Evolutionary conservation across 23 red algal species (phyloP), one percentile per base, ranked within the genome.

Genomic region (Gracilaria domingensis): DNA sequence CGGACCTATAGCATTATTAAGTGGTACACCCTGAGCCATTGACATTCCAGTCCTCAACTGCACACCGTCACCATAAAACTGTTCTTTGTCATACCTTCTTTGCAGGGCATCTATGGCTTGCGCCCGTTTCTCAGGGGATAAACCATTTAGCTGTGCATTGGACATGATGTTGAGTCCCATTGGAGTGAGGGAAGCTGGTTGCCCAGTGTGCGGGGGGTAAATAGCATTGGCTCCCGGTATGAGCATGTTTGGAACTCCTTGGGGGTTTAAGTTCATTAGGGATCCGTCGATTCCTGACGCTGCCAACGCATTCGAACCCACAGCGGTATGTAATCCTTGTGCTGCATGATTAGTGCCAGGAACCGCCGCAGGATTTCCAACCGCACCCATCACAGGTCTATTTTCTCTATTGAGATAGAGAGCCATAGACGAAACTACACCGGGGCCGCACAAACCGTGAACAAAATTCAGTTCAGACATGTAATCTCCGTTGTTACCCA

Each of bases 381-480:
- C 85, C 13, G 67, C 39, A 21, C 37, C n/a, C 37, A 58, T 59
- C 55, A 55, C 39, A 12, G 71, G 28, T 69, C 37, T 67, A 49
- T 61, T 59, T 2, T 74, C 51, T 23, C 67, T 55, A 21, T 59
- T 47, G 16, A 81, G 20, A 81, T 25, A 58, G 4, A 45, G 20
- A 53, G 29, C 47, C 54, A 54, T 59, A 14, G 49, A 54, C 8
- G 47, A 45, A 30, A 36, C 71, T 33, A 40, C 39, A 42, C 36
- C 34, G 25, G 61, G 48, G 35, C 71, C 53, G n/a, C 50, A 17
- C 49, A 66, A 29, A 23, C 70, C 53, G 25, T 38, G 20, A 39
- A 47, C 33, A 89, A 66, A 58, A 35, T 29, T 36, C 37, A 79
- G 29, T 9, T 75, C 53, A 18, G 62, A 59, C 72, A 71, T 89